Conservation (phyloP, 1,284 basidiomycete species). For the Microbotryum saponariae region DNA sequence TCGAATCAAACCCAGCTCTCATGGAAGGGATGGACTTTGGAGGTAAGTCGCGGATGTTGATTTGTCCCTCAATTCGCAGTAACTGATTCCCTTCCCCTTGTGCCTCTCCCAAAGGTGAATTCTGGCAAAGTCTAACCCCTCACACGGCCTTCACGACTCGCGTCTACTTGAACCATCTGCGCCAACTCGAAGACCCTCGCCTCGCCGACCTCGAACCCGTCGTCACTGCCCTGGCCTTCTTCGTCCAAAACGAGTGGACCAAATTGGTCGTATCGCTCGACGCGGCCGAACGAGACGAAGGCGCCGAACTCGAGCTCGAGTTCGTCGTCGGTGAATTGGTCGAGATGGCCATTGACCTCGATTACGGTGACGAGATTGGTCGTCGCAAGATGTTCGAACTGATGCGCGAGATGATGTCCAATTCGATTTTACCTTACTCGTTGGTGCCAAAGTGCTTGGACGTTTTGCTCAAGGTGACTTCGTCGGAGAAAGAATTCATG, state of each 20-base stretch:
- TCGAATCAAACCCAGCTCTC: constrained; percentile 55
- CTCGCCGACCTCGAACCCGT: constrained; percentile 75
- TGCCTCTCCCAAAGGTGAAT: constrained; percentile 50
- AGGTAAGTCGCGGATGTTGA: constrained; percentile 47
- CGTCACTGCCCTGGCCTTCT: constrained; percentile 80
- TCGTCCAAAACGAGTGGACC: constrained; percentile 54
- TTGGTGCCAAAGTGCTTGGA: constrained; percentile 79
- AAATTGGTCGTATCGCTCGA: constrained; percentile 35
- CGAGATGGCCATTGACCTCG: constrained; percentile 69
- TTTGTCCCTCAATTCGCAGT: not conserved
- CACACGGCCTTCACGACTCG: constrained; percentile 77
- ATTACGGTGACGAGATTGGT: constrained; percentile 93
- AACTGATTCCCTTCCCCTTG: not conserved
- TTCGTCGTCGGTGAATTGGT: constrained; percentile 76
- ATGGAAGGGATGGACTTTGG: constrained; percentile 63
- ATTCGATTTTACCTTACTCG: constrained; percentile 66
- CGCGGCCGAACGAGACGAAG: constrained; percentile 47
- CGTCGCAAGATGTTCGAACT: constrained; percentile 83
- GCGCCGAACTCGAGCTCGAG: constrained; percentile 58
- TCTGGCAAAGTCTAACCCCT: constrained; percentile 68
- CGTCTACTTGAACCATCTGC: constrained; percentile 73
- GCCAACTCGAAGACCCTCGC: constrained; percentile 51
- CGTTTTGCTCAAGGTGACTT: constrained; percentile 72
- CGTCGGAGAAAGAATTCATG: constrained; percentile 83
- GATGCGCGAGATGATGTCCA: constrained; percentile 81